Percentiles rank a stretch among this genome's conserved stretches.
These are phyloP conservation scores for Gremmenia infestans DNA, from an alignment of 2,329 filamentous ascomycete species.

Conservation along the genomic window DNA sequence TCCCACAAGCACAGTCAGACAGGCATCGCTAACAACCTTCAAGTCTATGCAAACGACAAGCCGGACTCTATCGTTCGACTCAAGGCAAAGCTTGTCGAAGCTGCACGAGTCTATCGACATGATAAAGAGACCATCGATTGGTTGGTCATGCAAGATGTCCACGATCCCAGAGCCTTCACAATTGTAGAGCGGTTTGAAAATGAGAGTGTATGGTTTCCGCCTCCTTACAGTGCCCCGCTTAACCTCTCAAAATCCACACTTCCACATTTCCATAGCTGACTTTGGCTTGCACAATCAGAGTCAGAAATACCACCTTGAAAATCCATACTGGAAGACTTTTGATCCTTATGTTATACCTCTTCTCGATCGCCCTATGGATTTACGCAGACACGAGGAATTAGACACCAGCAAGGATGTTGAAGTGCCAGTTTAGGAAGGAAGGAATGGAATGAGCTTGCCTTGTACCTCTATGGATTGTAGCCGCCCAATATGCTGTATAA, in stretches of 20 bases:
- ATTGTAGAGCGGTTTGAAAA: conserved; percentile 70
- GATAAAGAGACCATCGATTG: conserved; percentile 66
- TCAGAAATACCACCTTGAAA: conserved; percentile 57
- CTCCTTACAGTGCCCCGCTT: neutral
- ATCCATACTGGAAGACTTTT: conserved; percentile 52
- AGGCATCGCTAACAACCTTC: neutral
- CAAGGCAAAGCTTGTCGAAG: conserved; percentile 68
- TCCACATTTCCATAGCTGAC: conserved; percentile 10
- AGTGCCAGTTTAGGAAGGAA: conserved; percentile 30
- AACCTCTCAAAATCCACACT: neutral
- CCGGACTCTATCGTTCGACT: conserved; percentile 59
- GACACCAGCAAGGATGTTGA: conserved; percentile 49
- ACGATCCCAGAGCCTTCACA: conserved; percentile 64
- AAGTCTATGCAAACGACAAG: conserved; percentile 63
- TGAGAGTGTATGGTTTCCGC: conserved; percentile 48
- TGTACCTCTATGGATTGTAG: neutral
- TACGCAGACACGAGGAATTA: conserved; percentile 63
- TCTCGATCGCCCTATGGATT: conserved; percentile 63
- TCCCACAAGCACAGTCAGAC: neutral
- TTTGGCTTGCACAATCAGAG: conserved; percentile 32
- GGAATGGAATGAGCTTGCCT: neutral
- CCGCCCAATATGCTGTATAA: too few relatives aligned
- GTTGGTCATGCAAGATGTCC: conserved; percentile 73
- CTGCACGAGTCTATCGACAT: conserved; percentile 65
- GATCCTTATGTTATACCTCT: conserved; percentile 68